Conservation (phyloP, 345 rosid species). For the Populus nigra region DNA sequence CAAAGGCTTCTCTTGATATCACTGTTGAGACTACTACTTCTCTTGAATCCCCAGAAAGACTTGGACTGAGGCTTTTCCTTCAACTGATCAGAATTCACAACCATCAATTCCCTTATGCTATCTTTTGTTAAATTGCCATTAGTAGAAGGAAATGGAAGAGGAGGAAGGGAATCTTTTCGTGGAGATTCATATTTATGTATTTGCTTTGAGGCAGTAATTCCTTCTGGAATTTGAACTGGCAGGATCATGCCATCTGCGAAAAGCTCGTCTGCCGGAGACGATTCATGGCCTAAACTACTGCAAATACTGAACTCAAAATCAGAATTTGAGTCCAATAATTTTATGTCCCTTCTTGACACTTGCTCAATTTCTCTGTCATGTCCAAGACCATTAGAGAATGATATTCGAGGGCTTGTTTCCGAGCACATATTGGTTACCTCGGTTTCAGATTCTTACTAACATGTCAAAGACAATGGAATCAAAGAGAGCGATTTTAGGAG, state of each 20-base stretch:
- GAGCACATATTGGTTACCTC: slow-evolving; percentile 41
- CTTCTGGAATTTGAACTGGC: slow-evolving; percentile 41
- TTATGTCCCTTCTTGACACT: slow-evolving; percentile 39
- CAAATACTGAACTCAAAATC: slow-evolving; percentile 71
- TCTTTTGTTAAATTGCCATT: slow-evolving; percentile 26
- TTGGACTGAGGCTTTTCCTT: slow-evolving; percentile 42
- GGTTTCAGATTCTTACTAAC: neutral
- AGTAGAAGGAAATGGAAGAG: slow-evolving; percentile 30
- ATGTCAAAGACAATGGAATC: neutral
- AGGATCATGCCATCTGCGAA: slow-evolving; percentile 76
- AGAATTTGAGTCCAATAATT: slow-evolving; percentile 44
- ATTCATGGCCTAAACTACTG: slow-evolving; percentile 38
- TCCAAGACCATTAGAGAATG: slow-evolving; percentile 54
- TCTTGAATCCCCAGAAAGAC: slow-evolving; percentile 78
- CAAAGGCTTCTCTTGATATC: slow-evolving; percentile 53
- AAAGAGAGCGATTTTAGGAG: no score
- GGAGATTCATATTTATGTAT: slow-evolving; percentile 29
- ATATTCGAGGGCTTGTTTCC: slow-evolving; percentile 54
- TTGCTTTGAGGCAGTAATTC: slow-evolving; percentile 16
- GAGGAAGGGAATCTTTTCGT: slow-evolving; percentile 33
- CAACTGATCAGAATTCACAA: slow-evolving; percentile 8
- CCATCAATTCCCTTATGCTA: slow-evolving; percentile 6
- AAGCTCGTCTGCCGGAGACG: slow-evolving; percentile 72
- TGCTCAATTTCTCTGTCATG: slow-evolving; percentile 23
- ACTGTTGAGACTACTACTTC: slow-evolving; percentile 65